Evolutionary conservation across 2,329 filamentous ascomycete species (phyloP), one percentile per base, ranked within the genome.

Genomic region (Herpomyces periplanetae): DNA sequence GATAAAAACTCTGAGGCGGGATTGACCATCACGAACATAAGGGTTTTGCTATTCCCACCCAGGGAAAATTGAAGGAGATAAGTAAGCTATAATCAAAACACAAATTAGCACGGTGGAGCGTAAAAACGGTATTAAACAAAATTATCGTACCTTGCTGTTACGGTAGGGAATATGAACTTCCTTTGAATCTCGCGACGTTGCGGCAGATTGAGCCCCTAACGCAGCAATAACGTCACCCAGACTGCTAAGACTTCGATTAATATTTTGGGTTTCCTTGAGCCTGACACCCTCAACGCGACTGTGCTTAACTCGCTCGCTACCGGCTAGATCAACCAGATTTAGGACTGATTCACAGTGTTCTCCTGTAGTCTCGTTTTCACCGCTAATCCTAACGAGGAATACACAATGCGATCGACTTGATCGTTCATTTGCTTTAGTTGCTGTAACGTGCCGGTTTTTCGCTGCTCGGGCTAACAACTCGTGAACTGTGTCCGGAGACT

Each of bases 21-120:
- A 29, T 64, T 80, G 22, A 87, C 65, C 73, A 91, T 91, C 35
- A 91, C 69, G 37, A 96, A 87, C 80, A 96, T 96, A 30, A 96
- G 59, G 1, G 80, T 96, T 42, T 88, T 85, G 29, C 64, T 80
- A 37, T 87, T 88, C 8, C 80, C 80, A 3, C 80, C 75, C 4
- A 96, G 46, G 3, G 69, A 87, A 34, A 80, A 84, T 51, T 91
- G 69, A 14, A 96, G 50, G 17, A 96, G 49, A 33, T 88, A 85
- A 5, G 80, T 96, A 27, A 96, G 49, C 51, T 63, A 19, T n/a
- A 9, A 11, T 15, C 14, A 15, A 15, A 9, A 15, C 8, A 15
- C 14, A 8, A 9, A 15, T 15, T 15, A 8, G n/a, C 12, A 11
- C 10, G 13, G 2, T 13, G 17, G 13, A 17, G n/a, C 8, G 6